phyloP scores from a whole-genome alignment of 495 filamentous ascomycete genomes.

The Neurospora pannonica region DNA sequence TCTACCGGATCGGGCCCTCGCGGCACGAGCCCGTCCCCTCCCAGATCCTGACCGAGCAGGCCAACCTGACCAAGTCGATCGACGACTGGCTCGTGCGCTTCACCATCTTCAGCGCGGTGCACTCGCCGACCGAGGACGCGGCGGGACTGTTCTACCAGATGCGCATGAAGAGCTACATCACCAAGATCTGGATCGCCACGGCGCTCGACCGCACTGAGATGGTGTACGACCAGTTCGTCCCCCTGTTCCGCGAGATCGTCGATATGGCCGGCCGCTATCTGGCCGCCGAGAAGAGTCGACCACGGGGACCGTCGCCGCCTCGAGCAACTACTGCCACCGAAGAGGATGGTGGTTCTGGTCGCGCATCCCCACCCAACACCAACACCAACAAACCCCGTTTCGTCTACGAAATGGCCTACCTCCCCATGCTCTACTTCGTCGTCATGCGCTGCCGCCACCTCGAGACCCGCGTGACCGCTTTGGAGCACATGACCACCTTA shows the following conservation, averaged over 20 bases:
- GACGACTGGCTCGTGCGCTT: slow-evolving; percentile 18
- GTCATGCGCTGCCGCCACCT: slow-evolving; percentile 35
- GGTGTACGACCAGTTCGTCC: slow-evolving; percentile 16
- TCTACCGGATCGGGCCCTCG: slow-evolving; percentile 13
- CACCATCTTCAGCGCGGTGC: slow-evolving; percentile 5
- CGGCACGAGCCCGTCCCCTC: slow-evolving; percentile 1
- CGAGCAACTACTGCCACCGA: slow-evolving; percentile 1
- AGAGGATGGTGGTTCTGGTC: background rate
- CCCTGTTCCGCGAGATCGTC: slow-evolving; percentile 14
- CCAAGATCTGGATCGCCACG: slow-evolving; percentile 14
- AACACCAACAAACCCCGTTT: slow-evolving; percentile 18
- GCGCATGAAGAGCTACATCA: slow-evolving; percentile 14
- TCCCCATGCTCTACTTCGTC: slow-evolving; percentile 35
- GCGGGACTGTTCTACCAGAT: background rate
- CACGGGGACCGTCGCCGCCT: background rate
- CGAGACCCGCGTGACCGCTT: slow-evolving; percentile 26
- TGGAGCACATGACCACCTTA: slow-evolving; percentile 14
- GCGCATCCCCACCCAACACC: background rate
- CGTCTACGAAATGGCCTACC: slow-evolving; percentile 36
- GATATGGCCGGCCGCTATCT: slow-evolving; percentile 5
- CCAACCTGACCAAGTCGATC: slow-evolving; percentile 1
- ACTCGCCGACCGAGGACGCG: slow-evolving; percentile 1
- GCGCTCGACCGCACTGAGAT: slow-evolving; percentile 19
- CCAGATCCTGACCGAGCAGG: slow-evolving; percentile 4
- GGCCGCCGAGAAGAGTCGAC: slow-evolving; percentile 1